Base-by-base conservation (phyloP, 768 basidiomycete species). In the Boletus sensibilis region DNA sequence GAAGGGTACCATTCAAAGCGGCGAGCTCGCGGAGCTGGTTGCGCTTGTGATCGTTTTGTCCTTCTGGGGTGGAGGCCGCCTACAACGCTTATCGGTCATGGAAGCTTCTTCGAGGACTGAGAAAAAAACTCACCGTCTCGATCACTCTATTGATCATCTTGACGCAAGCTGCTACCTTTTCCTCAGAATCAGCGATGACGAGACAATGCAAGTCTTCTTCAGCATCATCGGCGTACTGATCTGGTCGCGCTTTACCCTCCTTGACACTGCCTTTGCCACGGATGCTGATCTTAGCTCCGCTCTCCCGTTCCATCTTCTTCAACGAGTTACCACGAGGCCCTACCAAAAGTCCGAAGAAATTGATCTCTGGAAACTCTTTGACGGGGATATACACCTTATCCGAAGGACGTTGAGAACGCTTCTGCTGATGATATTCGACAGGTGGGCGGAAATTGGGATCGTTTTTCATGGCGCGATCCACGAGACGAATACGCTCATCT, bases 331-430 rank as follows among this genome's bases (percentile, higher is more conserved):
- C 97, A 67, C 97, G 90, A 68, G 97, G 97, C 38, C 97, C 97
- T 61, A 99, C 96, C 58, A 99, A 84, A 59, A 99, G 79, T 64
- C 97, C 97, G 66, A 99, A 98, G 78, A 98, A 99, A 72, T 99
- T 99, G 80, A 99, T 98, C 76, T 98, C 96, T 2, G 97, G 97
- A 65, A 99, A 99, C 75, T 99, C 97, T 73, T 99, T 98, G 71
- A 98, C 95, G 39, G 97, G 97, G 58, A 99, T 98, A 72, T 98
- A 99, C 58, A 99, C 97, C 76, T 98, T 98, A 57, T 99, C 97
- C 34, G 91, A 90, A 14, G 96, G 95, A 45, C 94, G 85, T 56
- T 92, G 90, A 40, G 91, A 92, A 33, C 94, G 88, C 74, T 97
- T 96, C 70, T 94, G 88, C 71, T 94, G 90, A 60, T 93, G 90